Evolutionary conservation across 2,329 filamentous ascomycete species (phyloP), one percentile per base, ranked within the genome.

Genomic region (Leptographium galeiforme): DNA sequence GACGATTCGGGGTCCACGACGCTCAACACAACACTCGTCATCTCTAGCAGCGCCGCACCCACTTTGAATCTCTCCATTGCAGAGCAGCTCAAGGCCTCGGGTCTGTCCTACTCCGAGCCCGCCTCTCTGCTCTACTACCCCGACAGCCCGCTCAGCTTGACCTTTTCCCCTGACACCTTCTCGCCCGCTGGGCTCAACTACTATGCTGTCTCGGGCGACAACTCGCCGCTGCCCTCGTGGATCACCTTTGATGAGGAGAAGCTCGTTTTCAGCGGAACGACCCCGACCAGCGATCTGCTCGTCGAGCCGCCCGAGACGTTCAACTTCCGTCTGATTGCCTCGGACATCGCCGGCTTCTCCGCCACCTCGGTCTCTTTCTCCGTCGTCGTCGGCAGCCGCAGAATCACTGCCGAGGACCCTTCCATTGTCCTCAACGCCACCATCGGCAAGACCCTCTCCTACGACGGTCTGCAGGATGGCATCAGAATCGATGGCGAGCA

Each of bases 161-260:
- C 66, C 2, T 80, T 84, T 57, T 69, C 75, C 46, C 59, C 62
- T 6, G 68, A 78, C 18, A 87, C 84, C 0, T 95, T 95, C 64
- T 70, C 71, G n/a, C 68, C 76, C 44, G 67, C 70, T 0, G 70
- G 68, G 16, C 73, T 82, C 50, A 79, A 81, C 55, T 95, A 89
- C 66, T 91, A 93, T 63, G 87, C 87, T 10, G 81, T 85, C 4
- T 85, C 87, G 5, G 74, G 73, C 6, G 78, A 91, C 62, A 86
- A 87, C 62, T 87, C 85, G n/a, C 89, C 89, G 39, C 70, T 95
- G 39, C 89, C 89, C 19, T 83, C 88, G 0, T 95, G 89, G 89
- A 71, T 95, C 46, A 70, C 70, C n/a, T 95, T 95, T 62, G 78
- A 93, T 59, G 63, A 76, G 1, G 64, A 64, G 2, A 72, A 67